A percentile compares a stretch with the other conserved stretches of the same genome.
Conservation (phyloP, 768 basidiomycete genomes). For the Dioszegia crocea region DNA sequence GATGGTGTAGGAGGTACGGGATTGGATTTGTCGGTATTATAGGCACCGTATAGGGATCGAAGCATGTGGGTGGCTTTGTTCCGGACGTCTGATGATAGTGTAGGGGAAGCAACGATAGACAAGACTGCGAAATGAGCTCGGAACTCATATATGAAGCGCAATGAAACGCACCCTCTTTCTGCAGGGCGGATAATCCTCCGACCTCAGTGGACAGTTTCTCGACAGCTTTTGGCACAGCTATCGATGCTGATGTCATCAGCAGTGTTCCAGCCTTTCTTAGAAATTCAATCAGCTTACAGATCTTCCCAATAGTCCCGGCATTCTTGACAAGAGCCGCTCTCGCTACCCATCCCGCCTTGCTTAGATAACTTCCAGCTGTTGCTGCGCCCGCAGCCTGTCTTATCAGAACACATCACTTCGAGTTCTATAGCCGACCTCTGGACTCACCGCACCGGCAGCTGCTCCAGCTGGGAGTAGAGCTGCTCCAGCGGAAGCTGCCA, state of each 20-base stretch:
- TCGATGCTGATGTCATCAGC: conserved; percentile 24
- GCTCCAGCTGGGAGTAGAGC: conserved; percentile 39
- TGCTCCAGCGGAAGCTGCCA: conserved; percentile 43
- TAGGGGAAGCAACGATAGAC: conserved; percentile 39
- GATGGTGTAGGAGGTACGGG: not conserved
- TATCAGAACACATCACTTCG: conserved; percentile 4
- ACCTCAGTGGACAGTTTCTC: conserved; percentile 37
- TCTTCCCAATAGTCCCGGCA: conserved; percentile 35
- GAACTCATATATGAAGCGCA: not conserved
- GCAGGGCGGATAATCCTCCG: conserved; percentile 38
- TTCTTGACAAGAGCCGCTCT: conserved; percentile 34
- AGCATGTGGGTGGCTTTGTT: conserved; percentile 31
- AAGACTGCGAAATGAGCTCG: conserved; percentile 19
- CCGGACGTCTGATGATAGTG: conserved; percentile 41
- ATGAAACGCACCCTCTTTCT: conserved; percentile 39
- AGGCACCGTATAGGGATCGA: conserved; percentile 25
- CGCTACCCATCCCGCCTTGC: conserved; percentile 32
- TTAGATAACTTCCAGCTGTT: conserved; percentile 29
- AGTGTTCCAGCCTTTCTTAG: not conserved
- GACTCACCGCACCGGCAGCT: conserved; percentile 27
- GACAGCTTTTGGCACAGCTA: conserved; percentile 40
- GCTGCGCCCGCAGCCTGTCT: conserved; percentile 26
- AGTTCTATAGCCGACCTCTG: not conserved
- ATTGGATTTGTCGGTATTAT: conserved; percentile 31
- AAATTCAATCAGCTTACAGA: conserved; percentile 25